These are phyloP conservation scores for Abrus pulchellus DNA, from an alignment of 306 rosid species.

Conservation along the genomic window DNA sequence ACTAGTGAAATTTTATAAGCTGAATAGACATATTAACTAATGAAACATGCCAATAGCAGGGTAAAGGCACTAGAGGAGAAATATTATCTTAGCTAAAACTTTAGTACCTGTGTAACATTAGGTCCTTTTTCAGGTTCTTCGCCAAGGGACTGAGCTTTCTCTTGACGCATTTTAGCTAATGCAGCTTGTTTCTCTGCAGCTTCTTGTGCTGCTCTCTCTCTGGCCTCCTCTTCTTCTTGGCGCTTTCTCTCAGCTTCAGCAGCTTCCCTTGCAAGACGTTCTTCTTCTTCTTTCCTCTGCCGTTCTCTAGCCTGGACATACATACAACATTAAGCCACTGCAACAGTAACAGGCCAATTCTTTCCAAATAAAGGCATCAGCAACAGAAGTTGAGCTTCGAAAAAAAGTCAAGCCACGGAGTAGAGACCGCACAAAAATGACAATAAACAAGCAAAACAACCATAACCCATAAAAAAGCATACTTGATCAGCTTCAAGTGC, in stretches of 20 bases:
- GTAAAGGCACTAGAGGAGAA: constrained; percentile 16
- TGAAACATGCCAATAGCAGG: constrained; percentile 12
- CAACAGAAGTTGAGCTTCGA: constrained; percentile 4
- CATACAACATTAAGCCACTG: constrained; percentile 45
- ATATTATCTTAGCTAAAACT: constrained; percentile 29
- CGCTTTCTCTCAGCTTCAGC: constrained; percentile 91
- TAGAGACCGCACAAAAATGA: constrained; percentile 14
- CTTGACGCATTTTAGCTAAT: constrained; percentile 77
- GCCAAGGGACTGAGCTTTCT: constrained; percentile 88
- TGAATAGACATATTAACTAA: constrained; percentile 18
- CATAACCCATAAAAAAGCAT: constrained; percentile 45
- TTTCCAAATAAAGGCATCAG: constrained; percentile 33
- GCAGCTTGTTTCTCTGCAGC: constrained; percentile 92
- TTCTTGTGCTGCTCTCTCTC: constrained; percentile 86
- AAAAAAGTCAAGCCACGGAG: constrained; percentile 28
- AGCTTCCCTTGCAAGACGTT: constrained; percentile 92
- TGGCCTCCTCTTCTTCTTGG: constrained; percentile 91
- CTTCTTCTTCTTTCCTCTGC: constrained; percentile 92
- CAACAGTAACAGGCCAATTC: constrained; percentile 34
- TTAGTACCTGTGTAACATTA: constrained; percentile 81
- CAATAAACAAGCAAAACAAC: constrained; percentile 16
- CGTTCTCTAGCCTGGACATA: constrained; percentile 87
- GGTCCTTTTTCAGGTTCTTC: constrained; percentile 97
- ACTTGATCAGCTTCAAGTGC: constrained; percentile 99
- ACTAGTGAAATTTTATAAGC: constrained; percentile 1